phyloP scores from a whole-genome alignment of 2,329 filamentous ascomycete genomes.

The Claviceps arundinis region DNA sequence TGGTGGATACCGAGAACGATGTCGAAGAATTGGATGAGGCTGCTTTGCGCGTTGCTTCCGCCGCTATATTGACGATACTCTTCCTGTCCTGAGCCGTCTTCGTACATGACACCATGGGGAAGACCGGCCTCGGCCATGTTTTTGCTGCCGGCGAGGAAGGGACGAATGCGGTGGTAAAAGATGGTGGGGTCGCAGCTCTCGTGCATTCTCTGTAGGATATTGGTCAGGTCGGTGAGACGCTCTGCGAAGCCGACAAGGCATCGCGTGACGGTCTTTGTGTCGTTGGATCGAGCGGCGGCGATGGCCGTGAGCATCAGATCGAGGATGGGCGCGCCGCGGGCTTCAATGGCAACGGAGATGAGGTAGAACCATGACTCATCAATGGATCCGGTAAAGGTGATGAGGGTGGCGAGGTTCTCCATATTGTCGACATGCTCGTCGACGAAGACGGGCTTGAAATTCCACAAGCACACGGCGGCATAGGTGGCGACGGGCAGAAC shows the following conservation, averaged over 20 bases:
- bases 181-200: slow-evolving; percentile 88
- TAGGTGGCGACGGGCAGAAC: slow-evolving; percentile 90
- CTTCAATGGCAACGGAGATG: slow-evolving; percentile 89
- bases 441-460: slow-evolving; percentile 83
- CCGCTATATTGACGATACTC: slow-evolving; percentile 77
- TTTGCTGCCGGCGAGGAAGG: slow-evolving; percentile 89
- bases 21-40: slow-evolving; percentile 94
- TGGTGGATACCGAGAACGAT: slow-evolving; percentile 82
- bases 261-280: slow-evolving; percentile 57
- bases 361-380: slow-evolving; percentile 99
- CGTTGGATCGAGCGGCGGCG: slow-evolving; percentile 56
- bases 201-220: slow-evolving; percentile 76
- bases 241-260: slow-evolving; percentile 77
- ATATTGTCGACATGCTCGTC: slow-evolving; percentile 71
- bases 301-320: slow-evolving; percentile 84
- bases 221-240: slow-evolving; percentile 70
- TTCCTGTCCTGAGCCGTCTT: slow-evolving; percentile 56
- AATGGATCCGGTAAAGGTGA: slow-evolving; percentile 83
- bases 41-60: slow-evolving; percentile 94
- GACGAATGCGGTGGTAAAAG: slow-evolving; percentile 93
- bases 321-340: slow-evolving; percentile 74
- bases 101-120: slow-evolving; percentile 76
- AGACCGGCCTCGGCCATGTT: slow-evolving; percentile 94
- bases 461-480: slow-evolving; percentile 85
- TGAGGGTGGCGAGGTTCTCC: slow-evolving; percentile 76